These are phyloP conservation scores for Nitzschia palea DNA, from an alignment of 108 stramenopile species.

Conservation along the genomic window DNA sequence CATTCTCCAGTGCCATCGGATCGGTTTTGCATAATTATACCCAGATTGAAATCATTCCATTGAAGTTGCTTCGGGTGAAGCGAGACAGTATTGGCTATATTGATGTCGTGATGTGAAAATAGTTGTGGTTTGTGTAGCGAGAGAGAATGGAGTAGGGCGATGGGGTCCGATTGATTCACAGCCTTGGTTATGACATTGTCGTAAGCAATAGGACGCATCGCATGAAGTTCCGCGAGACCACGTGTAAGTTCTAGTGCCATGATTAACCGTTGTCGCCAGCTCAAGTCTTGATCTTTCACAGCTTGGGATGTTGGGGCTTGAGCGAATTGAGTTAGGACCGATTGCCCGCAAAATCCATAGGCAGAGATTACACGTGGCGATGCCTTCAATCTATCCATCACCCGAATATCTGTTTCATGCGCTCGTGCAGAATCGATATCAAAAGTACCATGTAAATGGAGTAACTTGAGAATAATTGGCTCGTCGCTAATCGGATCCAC, in stretches of 20 bases:
- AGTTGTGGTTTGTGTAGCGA: neutral
- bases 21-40: slow-evolving; percentile 28
- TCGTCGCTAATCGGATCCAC: neutral
- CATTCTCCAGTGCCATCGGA: slow-evolving; percentile 9
- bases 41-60: slow-evolving; percentile 76
- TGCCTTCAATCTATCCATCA: slow-evolving; percentile 69
- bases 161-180: neutral
- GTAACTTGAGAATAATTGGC: slow-evolving; percentile 56
- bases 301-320: slow-evolving; percentile 17
- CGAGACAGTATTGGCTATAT: slow-evolving; percentile 49
- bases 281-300: slow-evolving; percentile 25
- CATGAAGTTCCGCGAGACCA: slow-evolving; percentile 67
- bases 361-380: slow-evolving; percentile 48
- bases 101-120: slow-evolving; percentile 52
- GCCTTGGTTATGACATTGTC: neutral
- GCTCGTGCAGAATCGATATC: slow-evolving; percentile 60
- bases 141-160: neutral
- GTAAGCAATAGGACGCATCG: slow-evolving; percentile 22
- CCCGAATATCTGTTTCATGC: slow-evolving; percentile 59
- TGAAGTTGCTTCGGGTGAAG: slow-evolving; percentile 21
- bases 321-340: slow-evolving; percentile 53
- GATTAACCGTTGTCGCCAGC: slow-evolving; percentile 34
- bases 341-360: slow-evolving; percentile 72
- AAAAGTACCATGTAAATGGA: slow-evolving; percentile 57
- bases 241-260: slow-evolving; percentile 56